Base-by-base conservation (phyloP, 164 flowering plant species). In the Vitis cinerea region DNA sequence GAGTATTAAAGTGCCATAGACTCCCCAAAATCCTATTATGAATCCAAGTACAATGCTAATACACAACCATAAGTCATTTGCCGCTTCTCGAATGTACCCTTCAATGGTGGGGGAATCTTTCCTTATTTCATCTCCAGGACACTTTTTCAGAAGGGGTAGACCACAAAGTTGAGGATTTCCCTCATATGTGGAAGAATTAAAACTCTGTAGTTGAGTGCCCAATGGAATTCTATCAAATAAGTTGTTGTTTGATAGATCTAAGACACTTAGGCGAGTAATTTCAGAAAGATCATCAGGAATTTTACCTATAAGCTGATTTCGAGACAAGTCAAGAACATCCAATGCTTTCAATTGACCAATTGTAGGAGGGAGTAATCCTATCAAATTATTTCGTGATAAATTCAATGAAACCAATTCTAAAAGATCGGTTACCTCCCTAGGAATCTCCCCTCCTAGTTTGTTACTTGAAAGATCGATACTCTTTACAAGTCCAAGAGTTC, bases 381-480 rank as follows among this genome's bases (percentile, higher is more conserved):
- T 4, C 56, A 72, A 44, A 37, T 37, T 3, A 37, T 37, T 37
- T 37, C 7, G 4, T 37, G 44, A 37, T 37, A 5, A 53, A 12
- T 29, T 13, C 44, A 37, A 37, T 37, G 44, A 37, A 37, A 37
- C 7, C 44, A 37, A 37, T 3, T 37, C 44, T 37, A 12, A 66
- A 12, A 66, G 72, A 13, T 19, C 53, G 4, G 73, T 71, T 14
- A 80, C 9, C 23, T 72, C 68, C 1, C 14, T 44, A 12, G 79
- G 77, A 27, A 80, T 65, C 3, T 27, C n/a, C 10, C 73, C 77
- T 8, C 66, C 14, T 11, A 74, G 9, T 0, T 19, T 50, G 37
- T 74, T 74, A 49, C 52, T 55, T n/a, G 78, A 75, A 47, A 75
- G 62, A 56, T 75, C 78, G 2, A 70, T 61, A 37, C 15, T 29